These are phyloP conservation scores for Pseudopediastrum boryanum DNA, from an alignment of 139 green algal species.

Conservation along the genomic window DNA sequence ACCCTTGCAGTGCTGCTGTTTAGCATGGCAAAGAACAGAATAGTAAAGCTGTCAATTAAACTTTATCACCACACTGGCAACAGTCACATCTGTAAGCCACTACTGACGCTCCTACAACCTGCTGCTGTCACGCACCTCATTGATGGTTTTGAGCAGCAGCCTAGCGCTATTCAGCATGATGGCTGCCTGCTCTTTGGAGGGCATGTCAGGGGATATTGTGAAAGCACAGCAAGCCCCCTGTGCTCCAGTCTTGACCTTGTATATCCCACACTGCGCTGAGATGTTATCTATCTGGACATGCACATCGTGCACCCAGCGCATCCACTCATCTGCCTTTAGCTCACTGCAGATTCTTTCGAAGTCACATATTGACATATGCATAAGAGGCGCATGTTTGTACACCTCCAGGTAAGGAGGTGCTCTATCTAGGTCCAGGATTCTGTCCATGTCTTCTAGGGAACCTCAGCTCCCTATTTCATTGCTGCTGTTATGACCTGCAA, in stretches of 20 bases:
- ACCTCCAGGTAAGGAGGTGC: slow-evolving; percentile 27
- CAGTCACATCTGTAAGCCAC: background rate
- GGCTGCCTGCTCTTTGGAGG: slow-evolving; percentile 18
- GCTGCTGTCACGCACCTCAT: slow-evolving; percentile 1
- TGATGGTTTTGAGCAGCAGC: background rate
- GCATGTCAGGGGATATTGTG: slow-evolving; percentile 22
- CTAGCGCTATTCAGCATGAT: slow-evolving; percentile 10
- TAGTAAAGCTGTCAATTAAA: background rate
- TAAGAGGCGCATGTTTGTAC: slow-evolving; percentile 17
- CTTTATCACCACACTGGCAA: background rate
- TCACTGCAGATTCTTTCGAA: background rate
- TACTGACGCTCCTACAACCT: background rate
- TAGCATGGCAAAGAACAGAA: background rate
- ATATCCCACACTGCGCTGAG: slow-evolving; percentile 3
- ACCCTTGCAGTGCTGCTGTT: background rate
- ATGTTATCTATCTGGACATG: slow-evolving; percentile 11
- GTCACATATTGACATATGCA: slow-evolving; percentile 20
- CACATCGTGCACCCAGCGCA: slow-evolving; percentile 20
- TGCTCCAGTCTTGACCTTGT: slow-evolving; percentile 18
- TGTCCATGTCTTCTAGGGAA: slow-evolving; percentile 18
- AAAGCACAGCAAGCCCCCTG: slow-evolving; percentile 13
- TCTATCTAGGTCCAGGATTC: slow-evolving; percentile 13
- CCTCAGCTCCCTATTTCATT: no score
- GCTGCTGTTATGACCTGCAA: no score
- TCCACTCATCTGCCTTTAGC: background rate